Evolutionary conservation across 495 filamentous ascomycete genomes (phyloP), one percentile per base, ranked within the genome.

Genomic region (Acidomyces sp.): DNA sequence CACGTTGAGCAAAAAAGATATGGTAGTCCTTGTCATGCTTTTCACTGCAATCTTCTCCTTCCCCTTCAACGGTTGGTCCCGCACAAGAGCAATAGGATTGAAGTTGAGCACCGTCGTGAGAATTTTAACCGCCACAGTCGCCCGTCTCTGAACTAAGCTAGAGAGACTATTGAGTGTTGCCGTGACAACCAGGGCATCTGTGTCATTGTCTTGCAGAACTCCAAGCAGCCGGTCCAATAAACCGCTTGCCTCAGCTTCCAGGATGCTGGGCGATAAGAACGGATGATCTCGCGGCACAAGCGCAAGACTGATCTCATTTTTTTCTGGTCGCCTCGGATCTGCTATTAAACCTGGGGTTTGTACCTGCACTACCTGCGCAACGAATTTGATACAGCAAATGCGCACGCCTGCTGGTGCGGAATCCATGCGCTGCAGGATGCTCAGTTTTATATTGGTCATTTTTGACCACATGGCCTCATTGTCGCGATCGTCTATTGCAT

Each of bases 361-460:
- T 5, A 84, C 79, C 39, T 93, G 79, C 30, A 97, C 81, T 25
- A 96, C 85, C 19, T 83, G 73, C 64, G 96, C 87, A 12, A 82
- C 77, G 54, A 97, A 96, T 57, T 97, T 97, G 69, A 95, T 82
- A 61, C 90, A 95, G 68, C 85, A 88, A 54, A 95, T 71, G 55
- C 78, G 80, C 31, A 96, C 74, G 0, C 82, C 76, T 6, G 74
- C 66, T 3, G 74, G 66, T 7, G 83, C 85, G 17, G 68, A 69
- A 60, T 96, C 90, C 90, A 87, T 94, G 56, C 86, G 73, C 34
- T 70, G 75, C 43, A 95, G 59, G 41, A 97, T 87, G 36, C 78
- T 82, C 15, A 77, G 74, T 63, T 97, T 97, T 61, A 96, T 90
- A 9, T 77, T 69, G 34, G 72, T 70, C 74, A 95, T 94, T 30